Percentiles rank a stretch among this genome's conserved stretches.
Evolutionary conservation across 805 yeast genomes (phyloP).

Genomic region (Lachancea waltii): DNA sequence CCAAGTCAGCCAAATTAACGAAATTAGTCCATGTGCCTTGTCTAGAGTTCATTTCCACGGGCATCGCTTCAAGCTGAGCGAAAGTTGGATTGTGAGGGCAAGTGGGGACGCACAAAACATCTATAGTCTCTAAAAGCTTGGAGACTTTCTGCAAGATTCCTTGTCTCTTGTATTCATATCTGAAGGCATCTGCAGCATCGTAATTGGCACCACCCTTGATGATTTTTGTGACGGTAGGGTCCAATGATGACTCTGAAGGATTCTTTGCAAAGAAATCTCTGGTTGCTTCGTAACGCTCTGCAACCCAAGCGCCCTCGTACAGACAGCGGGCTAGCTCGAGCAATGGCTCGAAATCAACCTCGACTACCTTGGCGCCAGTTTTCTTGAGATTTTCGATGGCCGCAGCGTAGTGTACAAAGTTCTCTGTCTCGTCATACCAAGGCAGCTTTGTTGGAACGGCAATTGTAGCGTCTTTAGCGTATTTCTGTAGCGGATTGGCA

Average conservation of each 20-base stretch:
- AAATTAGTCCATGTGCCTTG: slow-evolving; percentile 99
- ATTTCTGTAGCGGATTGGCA: slow-evolving; percentile 51
- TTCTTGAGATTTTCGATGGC: slow-evolving; percentile 51
- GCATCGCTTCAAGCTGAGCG: slow-evolving; percentile 65
- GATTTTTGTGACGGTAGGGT: slow-evolving; percentile 75
- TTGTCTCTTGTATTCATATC: slow-evolving; percentile 81
- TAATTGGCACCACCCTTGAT: slow-evolving; percentile 72
- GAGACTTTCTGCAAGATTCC: slow-evolving; percentile 63
- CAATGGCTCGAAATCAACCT: slow-evolving; percentile 68
- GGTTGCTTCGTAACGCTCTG: slow-evolving; percentile 84
- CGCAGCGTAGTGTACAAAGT: slow-evolving; percentile 35
- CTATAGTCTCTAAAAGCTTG: slow-evolving; percentile 50
- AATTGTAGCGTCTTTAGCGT: slow-evolving; percentile 53
- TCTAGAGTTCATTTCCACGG: slow-evolving; percentile 72
- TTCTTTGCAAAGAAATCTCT: slow-evolving; percentile 62
- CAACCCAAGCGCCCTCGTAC: slow-evolving; percentile 99
- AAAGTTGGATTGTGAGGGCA: slow-evolving; percentile 89
- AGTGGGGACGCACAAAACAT: slow-evolving; percentile 84
- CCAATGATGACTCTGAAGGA: slow-evolving; percentile 66
- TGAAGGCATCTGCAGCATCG: slow-evolving; percentile 78
- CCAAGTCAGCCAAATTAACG: slow-evolving; percentile 87
- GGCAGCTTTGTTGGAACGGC: slow-evolving; percentile 69
- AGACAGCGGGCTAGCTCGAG: slow-evolving; percentile 78
- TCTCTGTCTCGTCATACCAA: slow-evolving; percentile 74
- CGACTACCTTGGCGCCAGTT: slow-evolving; percentile 53